phyloP scores from a whole-genome alignment of 208 protist genomes.

The Perkinsela sp. region DNA sequence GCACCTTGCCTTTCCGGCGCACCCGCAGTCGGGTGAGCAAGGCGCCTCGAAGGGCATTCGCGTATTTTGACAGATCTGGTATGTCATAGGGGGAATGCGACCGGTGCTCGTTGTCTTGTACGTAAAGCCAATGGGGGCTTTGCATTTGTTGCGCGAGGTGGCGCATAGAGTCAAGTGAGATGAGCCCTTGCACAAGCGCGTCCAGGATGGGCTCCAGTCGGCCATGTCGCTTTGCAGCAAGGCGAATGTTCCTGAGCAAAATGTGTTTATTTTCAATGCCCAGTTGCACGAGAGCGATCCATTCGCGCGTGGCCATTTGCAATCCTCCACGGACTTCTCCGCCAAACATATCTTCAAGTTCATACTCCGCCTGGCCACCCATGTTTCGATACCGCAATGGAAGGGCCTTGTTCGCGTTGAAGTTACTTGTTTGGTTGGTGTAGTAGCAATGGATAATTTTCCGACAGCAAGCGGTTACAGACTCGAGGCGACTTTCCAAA shows the following conservation, averaged over 20 bases:
- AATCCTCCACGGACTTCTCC: background rate
- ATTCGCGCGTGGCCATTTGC: background rate
- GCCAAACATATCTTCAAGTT: background rate
- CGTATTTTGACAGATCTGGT: background rate
- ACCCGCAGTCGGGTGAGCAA: background rate
- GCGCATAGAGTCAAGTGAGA: background rate
- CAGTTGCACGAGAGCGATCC: background rate
- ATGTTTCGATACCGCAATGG: background rate
- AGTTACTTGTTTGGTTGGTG: background rate
- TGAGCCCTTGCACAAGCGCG: background rate
- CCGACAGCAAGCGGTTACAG: background rate
- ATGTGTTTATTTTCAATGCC: background rate
- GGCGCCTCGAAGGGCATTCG: background rate
- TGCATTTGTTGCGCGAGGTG: background rate
- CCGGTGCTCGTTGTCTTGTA: background rate
- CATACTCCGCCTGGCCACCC: background rate
- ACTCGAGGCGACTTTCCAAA: background rate
- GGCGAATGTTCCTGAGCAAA: too few species aligned
- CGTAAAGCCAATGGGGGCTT: background rate
- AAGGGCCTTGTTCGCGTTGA: background rate
- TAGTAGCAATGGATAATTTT: background rate
- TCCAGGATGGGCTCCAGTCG: too few species aligned
- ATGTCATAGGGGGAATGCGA: background rate
- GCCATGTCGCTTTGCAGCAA: too few species aligned
- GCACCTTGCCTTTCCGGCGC: background rate